Percentiles rank a stretch among this genome's conserved stretches.
Conservation (phyloP, 2,329 filamentous ascomycete species). For the Colletotrichum sp. region DNA sequence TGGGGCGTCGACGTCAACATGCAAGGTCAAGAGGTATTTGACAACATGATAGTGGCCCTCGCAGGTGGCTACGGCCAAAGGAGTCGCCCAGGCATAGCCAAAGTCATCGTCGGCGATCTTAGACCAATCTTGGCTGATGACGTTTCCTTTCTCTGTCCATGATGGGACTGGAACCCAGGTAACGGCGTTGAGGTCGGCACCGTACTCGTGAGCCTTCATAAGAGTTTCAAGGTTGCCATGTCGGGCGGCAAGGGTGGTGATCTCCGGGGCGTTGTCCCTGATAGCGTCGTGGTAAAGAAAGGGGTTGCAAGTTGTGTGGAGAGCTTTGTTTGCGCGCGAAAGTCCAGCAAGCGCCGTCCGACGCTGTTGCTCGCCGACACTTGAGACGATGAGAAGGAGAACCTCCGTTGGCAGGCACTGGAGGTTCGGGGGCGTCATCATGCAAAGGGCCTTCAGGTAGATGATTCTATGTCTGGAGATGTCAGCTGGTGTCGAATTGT, state of each 20-base stretch:
- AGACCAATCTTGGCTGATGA: too few relatives aligned
- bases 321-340: neutral
- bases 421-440: neutral
- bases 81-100: neutral
- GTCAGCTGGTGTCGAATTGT: neutral
- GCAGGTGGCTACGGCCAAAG: accelerated
- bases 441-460: neutral
- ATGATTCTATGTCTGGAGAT: accelerated
- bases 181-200: neutral
- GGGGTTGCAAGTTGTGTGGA: accelerated
- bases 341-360: neutral
- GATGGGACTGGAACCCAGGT: neutral
- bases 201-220: neutral
- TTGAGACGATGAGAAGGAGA: neutral
- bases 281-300: accelerated
- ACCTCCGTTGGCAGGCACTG: neutral
- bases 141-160: too few relatives aligned
- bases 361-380: too few relatives aligned
- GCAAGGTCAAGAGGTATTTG: accelerated
- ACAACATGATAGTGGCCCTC: neutral
- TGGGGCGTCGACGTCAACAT: neutral
- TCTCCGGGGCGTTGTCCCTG: accelerated
- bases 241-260: neutral
- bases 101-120: neutral
- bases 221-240: neutral